A percentile compares a stretch with the other conserved stretches of the same genome.
Conservation (phyloP, 139 green algal species). For the Marvania coccoides region DNA sequence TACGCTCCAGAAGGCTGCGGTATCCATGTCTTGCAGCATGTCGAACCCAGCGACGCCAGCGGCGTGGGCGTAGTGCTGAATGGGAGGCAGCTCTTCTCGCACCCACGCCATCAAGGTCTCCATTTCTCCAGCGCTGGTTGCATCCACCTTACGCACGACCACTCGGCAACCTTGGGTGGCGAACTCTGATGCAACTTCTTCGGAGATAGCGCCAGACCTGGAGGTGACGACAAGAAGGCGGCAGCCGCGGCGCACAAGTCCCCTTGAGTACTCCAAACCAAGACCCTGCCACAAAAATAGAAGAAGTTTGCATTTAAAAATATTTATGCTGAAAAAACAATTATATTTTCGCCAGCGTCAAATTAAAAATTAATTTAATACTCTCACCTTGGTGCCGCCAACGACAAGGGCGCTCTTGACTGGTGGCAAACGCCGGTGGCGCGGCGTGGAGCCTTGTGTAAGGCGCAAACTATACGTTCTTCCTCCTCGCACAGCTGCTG, state of each 20-base stretch:
- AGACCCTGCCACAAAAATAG: not conserved
- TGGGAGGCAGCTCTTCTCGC: conserved; percentile 15
- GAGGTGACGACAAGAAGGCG: not conserved
- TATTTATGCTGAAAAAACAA: no score
- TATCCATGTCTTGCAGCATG: conserved; percentile 9
- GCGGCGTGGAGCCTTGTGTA: not conserved
- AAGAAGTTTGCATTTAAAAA: no score
- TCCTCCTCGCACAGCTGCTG: not conserved
- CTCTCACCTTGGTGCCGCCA: not conserved
- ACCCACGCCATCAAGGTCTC: not conserved
- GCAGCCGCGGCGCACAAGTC: not conserved
- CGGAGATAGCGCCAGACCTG: not conserved
- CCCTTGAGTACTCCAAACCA: not conserved
- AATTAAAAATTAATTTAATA: no score
- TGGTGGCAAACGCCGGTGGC: not conserved
- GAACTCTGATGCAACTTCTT: not conserved
- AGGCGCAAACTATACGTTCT: not conserved
- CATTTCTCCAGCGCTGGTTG: not conserved
- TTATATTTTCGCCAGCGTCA: no score
- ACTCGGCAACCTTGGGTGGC: not conserved
- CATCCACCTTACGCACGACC: not conserved
- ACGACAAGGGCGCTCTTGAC: not conserved
- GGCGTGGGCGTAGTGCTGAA: conserved; percentile 25
- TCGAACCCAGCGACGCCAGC: conserved; percentile 24
- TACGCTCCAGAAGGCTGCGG: not conserved